phyloP scores from a whole-genome alignment of 169 alveolate genomes.

The Cardiosporidium cionae region DNA sequence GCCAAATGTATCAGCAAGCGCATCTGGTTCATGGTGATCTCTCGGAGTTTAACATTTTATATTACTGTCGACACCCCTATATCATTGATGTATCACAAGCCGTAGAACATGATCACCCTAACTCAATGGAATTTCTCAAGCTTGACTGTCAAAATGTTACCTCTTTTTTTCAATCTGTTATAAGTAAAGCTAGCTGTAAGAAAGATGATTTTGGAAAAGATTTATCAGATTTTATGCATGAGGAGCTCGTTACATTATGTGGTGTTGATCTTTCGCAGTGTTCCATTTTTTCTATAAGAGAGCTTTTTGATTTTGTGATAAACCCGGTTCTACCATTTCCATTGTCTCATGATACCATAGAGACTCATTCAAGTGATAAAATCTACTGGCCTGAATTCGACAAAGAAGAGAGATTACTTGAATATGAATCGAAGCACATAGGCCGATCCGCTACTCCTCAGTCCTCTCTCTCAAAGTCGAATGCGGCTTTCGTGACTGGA shows the following conservation, averaged over 20 bases:
- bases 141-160: conserved; percentile 93
- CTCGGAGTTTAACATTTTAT: conserved; percentile 91
- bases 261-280: too few relatives aligned
- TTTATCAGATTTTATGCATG: too few relatives aligned
- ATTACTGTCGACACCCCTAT: conserved; percentile 62
- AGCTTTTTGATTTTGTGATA: conserved; percentile 16
- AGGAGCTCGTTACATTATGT: too few relatives aligned
- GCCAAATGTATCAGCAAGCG: conserved; percentile 55
- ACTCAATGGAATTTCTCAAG: conserved; percentile 92
- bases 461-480: too few relatives aligned
- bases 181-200: not conserved
- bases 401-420: too few relatives aligned
- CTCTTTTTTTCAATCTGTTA: conserved; percentile 74
- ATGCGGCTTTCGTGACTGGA: too few relatives aligned
- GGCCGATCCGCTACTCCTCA: too few relatives aligned
- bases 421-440: too few relatives aligned
- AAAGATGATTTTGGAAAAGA: too few relatives aligned
- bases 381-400: too few relatives aligned
- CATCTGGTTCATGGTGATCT: conserved; percentile 97
- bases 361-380: too few relatives aligned
- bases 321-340: conserved; percentile 20
- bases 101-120: conserved; percentile 96
- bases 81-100: conserved; percentile 98
- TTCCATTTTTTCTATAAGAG: conserved; percentile 4
- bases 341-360: conserved; percentile 20